Evolutionary conservation across 352 stramenopile genomes (phyloP).

Genomic region (Globisporangium spinosum): DNA sequence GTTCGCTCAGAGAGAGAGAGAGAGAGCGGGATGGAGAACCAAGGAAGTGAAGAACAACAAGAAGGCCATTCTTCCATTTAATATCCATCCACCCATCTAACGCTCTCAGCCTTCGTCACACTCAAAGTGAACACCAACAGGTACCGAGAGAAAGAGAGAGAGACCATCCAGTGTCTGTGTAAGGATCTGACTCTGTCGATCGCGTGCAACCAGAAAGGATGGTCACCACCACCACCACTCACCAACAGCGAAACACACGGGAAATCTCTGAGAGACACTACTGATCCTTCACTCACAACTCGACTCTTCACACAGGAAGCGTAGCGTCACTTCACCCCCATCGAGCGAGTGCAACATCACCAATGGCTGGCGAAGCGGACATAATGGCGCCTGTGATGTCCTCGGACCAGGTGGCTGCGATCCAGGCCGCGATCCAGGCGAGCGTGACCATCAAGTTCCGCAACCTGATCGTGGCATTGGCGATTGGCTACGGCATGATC

Average conservation of each 20-base stretch:
- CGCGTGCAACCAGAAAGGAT: background rate
- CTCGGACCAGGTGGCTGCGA: background rate
- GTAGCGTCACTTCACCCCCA: background rate
- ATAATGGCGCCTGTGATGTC: background rate
- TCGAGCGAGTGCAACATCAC: background rate
- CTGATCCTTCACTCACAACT: background rate
- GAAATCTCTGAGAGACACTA: background rate
- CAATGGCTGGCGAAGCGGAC: no score
- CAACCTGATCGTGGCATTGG: slow-evolving; percentile 33
- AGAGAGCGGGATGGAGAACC: background rate
- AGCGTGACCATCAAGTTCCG: slow-evolving; percentile 16
- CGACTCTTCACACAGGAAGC: background rate
- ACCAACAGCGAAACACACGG: background rate
- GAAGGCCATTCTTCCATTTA: slow-evolving; percentile 1
- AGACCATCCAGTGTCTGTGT: no score
- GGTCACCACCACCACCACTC: background rate
- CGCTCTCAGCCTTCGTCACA: background rate
- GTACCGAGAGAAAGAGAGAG: no score
- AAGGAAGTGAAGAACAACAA: slow-evolving; percentile 3
- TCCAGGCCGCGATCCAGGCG: slow-evolving; percentile 2
- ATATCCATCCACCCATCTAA: slow-evolving; percentile 6
- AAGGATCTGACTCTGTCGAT: background rate
- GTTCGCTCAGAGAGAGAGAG: background rate
- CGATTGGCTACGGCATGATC: slow-evolving; percentile 40
- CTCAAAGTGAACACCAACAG: no score